A percentile compares a stretch with the other conserved stretches of the same genome.
Evolutionary conservation across 768 basidiomycete genomes (phyloP).

Genomic region (Boletales sp.): DNA sequence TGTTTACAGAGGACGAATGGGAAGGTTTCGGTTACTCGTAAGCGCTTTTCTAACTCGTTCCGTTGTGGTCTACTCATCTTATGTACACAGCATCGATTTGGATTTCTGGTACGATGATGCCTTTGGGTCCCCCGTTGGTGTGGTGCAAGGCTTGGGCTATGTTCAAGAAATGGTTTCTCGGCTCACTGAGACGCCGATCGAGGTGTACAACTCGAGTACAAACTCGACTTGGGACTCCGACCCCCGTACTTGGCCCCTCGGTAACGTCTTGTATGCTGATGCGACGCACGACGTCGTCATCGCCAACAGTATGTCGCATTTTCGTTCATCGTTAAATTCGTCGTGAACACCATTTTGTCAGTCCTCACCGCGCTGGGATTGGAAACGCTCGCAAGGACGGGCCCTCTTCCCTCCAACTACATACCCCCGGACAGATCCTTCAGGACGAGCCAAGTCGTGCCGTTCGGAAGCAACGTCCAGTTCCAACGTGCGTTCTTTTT

Average conservation of each 20-base stretch:
- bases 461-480: conserved; percentile 86
- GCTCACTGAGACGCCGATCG: conserved; percentile 72
- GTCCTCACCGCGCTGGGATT: conserved; percentile 86
- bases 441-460: conserved; percentile 72
- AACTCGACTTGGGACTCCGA: conserved; percentile 79
- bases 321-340: background rate
- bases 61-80: background rate
- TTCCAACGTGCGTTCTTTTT: conserved; percentile 64
- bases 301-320: conserved; percentile 57
- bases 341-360: conserved; percentile 18
- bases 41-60: conserved; percentile 21
- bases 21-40: conserved; percentile 87
- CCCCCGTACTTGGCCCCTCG: conserved; percentile 66
- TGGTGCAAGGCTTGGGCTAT: conserved; percentile 76
- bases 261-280: conserved; percentile 77
- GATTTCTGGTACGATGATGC: conserved; percentile 56
- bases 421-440: conserved; percentile 65
- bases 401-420: conserved; percentile 73
- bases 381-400: conserved; percentile 64
- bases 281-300: conserved; percentile 93
- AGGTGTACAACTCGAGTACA: conserved; percentile 72
- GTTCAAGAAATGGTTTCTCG: conserved; percentile 82
- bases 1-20: conserved; percentile 93
- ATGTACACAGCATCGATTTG: conserved; percentile 15
- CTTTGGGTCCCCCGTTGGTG: conserved; percentile 78